phyloP scores from a whole-genome alignment of 164 flowering plant genomes.

The Aristolochia contorta region DNA sequence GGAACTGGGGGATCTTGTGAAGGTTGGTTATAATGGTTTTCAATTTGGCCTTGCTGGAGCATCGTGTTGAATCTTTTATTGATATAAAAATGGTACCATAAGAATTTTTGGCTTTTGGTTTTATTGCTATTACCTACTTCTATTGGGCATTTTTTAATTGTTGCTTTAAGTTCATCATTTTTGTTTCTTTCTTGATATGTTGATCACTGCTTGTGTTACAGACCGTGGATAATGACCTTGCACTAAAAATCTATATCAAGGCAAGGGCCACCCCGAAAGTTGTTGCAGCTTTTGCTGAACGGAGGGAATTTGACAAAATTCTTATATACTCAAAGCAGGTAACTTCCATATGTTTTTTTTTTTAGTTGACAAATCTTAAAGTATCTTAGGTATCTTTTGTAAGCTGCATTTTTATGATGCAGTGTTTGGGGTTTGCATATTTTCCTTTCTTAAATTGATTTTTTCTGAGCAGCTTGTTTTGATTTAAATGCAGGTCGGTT shows the following conservation, averaged over 20 bases:
- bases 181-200: conserved; percentile 7
- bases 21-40: conserved; percentile 34
- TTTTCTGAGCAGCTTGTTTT: not conserved
- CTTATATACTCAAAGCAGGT: conserved; percentile 98
- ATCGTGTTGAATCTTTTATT: too few relatives aligned
- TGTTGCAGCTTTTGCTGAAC: conserved; percentile 99
- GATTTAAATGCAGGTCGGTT: conserved; percentile 69
- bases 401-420: too few relatives aligned
- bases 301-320: conserved; percentile 97
- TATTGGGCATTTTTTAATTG: not conserved
- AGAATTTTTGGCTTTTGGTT: not conserved
- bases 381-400: too few relatives aligned
- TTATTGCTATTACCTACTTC: not conserved
- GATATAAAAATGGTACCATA: too few relatives aligned
- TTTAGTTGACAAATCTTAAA: not conserved
- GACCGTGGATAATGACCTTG: conserved; percentile 99
- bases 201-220: conserved; percentile 17
- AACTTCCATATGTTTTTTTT: not conserved
- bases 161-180: not conserved
- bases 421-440: too few relatives aligned
- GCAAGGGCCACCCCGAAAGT: conserved; percentile 99
- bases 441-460: not conserved
- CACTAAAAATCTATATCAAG: conserved; percentile 91
- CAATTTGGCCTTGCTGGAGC: too few relatives aligned
- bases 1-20: conserved; percentile 99